These are phyloP conservation scores for Fusarium anthophilum DNA, from an alignment of 2,329 filamentous ascomycete species.

Conservation along the genomic window DNA sequence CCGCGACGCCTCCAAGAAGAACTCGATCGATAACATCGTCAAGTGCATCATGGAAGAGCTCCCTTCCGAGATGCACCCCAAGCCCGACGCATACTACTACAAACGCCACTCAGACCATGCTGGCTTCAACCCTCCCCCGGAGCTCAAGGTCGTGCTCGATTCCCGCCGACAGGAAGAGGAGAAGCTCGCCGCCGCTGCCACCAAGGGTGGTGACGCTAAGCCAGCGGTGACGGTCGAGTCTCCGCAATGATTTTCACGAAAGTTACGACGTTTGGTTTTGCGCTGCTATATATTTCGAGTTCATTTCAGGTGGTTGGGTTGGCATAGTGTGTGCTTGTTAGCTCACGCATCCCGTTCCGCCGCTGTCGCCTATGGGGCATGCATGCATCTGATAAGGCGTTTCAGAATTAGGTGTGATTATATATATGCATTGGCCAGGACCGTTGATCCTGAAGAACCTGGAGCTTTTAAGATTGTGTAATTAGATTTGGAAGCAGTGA, in stretches of 20 bases:
- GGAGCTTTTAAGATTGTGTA: slow-evolving; percentile 14
- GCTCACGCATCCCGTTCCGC: slow-evolving; percentile 13
- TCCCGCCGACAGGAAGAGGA: slow-evolving; percentile 62
- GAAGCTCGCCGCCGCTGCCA: slow-evolving; percentile 32
- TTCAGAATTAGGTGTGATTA: slow-evolving; percentile 39
- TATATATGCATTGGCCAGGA: slow-evolving; percentile 25
- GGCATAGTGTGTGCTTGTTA: slow-evolving; percentile 20
- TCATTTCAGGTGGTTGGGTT: slow-evolving; percentile 3
- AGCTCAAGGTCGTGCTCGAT: slow-evolving; percentile 66
- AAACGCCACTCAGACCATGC: slow-evolving; percentile 91
- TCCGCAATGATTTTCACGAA: slow-evolving; percentile 40
- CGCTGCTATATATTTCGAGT: slow-evolving; percentile 1
- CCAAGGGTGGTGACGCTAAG: slow-evolving; percentile 37
- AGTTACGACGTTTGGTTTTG: slow-evolving; percentile 21
- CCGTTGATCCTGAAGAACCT: slow-evolving; percentile 19
- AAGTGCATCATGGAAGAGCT: slow-evolving; percentile 78
- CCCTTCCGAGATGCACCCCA: slow-evolving; percentile 76
- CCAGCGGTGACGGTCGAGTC: slow-evolving; percentile 41
- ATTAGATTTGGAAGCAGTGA: neutral
- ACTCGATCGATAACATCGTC: slow-evolving; percentile 79
- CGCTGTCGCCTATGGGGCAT: slow-evolving; percentile 26
- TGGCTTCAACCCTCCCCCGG: slow-evolving; percentile 75
- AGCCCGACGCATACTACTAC: slow-evolving; percentile 79
- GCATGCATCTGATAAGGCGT: slow-evolving; percentile 45
- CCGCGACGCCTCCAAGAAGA: slow-evolving; percentile 82